Conservation (phyloP, 805 yeast genomes). For the Candida cerambycidarum region DNA sequence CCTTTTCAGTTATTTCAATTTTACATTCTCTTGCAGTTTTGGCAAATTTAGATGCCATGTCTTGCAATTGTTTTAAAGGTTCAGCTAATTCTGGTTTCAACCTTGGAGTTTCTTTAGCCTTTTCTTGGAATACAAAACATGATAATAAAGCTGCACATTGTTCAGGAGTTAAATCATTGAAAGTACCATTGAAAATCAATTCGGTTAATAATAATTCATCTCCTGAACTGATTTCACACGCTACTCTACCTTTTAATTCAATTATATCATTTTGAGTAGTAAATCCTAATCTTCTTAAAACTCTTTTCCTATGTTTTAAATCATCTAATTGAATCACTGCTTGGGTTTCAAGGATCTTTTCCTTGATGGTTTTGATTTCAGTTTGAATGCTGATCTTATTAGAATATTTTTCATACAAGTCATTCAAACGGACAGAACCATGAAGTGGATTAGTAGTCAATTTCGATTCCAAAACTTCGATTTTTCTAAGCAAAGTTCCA, state of each 20-base stretch:
- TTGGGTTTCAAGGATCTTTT: conserved; percentile 76
- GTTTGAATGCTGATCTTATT: conserved; percentile 61
- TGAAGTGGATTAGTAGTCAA: conserved; percentile 67
- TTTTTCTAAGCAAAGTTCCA: conserved; percentile 65
- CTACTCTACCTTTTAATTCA: conserved; percentile 95
- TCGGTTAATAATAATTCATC: conserved; percentile 86
- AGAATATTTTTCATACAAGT: conserved; percentile 63
- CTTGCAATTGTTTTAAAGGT: conserved; percentile 83
- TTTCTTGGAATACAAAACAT: conserved; percentile 95
- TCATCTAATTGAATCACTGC: conserved; percentile 94
- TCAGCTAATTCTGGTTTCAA: conserved; percentile 89
- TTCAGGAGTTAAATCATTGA: conserved; percentile 82
- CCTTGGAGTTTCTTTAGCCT: conserved; percentile 84
- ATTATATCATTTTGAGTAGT: conserved; percentile 85
- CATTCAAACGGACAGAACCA: conserved; percentile 58
- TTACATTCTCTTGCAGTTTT: conserved; percentile 87
- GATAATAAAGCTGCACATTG: conserved; percentile 91
- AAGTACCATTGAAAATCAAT: conserved; percentile 91
- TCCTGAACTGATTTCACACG: conserved; percentile 93
- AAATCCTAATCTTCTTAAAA: conserved; percentile 87
- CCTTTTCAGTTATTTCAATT: conserved; percentile 86
- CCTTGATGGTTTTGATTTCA: conserved; percentile 58
- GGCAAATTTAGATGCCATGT: conserved; percentile 89
- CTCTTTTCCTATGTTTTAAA: conserved; percentile 88
- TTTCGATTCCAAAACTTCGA: conserved; percentile 79